These are phyloP conservation scores for Sordaria brevicollis DNA, from an alignment of 495 filamentous ascomycete species.

Conservation along the genomic window DNA sequence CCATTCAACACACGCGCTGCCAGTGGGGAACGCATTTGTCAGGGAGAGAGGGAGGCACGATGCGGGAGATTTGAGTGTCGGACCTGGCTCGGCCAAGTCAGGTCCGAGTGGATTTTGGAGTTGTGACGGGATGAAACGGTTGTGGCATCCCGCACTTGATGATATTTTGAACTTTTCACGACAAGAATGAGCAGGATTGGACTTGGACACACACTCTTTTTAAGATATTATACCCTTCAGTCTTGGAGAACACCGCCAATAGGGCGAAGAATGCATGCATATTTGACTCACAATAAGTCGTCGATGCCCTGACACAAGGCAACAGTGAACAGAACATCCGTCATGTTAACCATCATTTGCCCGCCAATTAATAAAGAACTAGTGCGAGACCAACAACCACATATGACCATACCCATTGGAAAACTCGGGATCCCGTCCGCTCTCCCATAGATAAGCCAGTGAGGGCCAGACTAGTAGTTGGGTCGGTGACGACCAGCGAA, in stretches of 20 bases:
- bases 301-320: too few species aligned
- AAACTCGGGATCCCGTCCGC: constrained; percentile 40
- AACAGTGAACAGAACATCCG: too few species aligned
- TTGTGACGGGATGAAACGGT: neutral
- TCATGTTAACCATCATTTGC: too few species aligned
- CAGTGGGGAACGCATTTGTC: neutral
- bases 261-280: neutral
- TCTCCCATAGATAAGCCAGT: constrained; percentile 35
- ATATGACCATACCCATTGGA: constrained; percentile 37
- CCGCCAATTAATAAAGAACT: too few species aligned
- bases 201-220: neutral
- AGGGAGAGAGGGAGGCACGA: neutral
- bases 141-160: neutral
- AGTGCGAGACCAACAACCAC: too few species aligned
- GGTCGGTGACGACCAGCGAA: constrained; percentile 36
- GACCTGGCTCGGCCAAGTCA: neutral
- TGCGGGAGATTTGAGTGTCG: neutral
- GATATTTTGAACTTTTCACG: neutral
- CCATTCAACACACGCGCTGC: neutral
- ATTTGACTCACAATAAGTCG: too few species aligned
- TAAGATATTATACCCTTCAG: neutral
- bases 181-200: neutral
- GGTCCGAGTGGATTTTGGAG: neutral
- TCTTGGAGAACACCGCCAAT: neutral
- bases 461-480: constrained; percentile 31